These are phyloP conservation scores for Massarina eburnea DNA, from an alignment of 2,329 filamentous ascomycete genomes.

Conservation along the genomic window DNA sequence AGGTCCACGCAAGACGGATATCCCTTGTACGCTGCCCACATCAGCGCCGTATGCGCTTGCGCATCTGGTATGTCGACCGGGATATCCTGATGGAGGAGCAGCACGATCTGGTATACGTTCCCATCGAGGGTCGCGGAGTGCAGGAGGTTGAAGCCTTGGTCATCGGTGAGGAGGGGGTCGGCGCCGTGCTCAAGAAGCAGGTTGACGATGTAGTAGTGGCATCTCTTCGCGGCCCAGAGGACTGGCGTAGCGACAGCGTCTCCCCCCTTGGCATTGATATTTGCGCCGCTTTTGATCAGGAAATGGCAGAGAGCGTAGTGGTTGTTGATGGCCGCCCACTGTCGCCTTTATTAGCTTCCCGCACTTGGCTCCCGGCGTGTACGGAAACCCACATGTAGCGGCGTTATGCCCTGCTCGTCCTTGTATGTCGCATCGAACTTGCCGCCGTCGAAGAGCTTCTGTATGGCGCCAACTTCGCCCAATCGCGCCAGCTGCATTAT, in stretches of 20 bases:
- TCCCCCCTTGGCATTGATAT: constrained; percentile 93
- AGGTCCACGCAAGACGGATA: constrained; percentile 90
- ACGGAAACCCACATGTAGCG: constrained; percentile 73
- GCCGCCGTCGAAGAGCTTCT: constrained; percentile 82
- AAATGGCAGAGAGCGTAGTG: constrained; percentile 97
- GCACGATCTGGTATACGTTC: constrained; percentile 84
- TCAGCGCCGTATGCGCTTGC: constrained; percentile 89
- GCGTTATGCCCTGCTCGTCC: constrained; percentile 93
- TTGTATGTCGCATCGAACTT: constrained; percentile 80
- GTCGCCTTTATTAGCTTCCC: constrained; percentile 15
- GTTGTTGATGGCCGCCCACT: constrained; percentile 99
- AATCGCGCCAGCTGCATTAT: constrained; percentile 93
- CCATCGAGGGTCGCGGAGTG: constrained; percentile 97
- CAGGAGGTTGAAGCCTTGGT: constrained; percentile 96
- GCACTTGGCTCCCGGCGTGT: background rate
- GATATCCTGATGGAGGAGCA: constrained; percentile 93
- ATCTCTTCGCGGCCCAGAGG: constrained; percentile 95
- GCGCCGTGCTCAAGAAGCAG: constrained; percentile 88
- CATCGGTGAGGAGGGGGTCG: constrained; percentile 87
- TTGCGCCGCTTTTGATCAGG: constrained; percentile 80
- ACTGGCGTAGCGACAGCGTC: constrained; percentile 92
- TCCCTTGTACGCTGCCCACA: constrained; percentile 99
- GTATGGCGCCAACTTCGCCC: constrained; percentile 83
- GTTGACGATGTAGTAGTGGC: constrained; percentile 95
- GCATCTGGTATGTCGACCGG: constrained; percentile 88